Conservation (phyloP, 306 rosid species). For the Rubus idaeus region DNA sequence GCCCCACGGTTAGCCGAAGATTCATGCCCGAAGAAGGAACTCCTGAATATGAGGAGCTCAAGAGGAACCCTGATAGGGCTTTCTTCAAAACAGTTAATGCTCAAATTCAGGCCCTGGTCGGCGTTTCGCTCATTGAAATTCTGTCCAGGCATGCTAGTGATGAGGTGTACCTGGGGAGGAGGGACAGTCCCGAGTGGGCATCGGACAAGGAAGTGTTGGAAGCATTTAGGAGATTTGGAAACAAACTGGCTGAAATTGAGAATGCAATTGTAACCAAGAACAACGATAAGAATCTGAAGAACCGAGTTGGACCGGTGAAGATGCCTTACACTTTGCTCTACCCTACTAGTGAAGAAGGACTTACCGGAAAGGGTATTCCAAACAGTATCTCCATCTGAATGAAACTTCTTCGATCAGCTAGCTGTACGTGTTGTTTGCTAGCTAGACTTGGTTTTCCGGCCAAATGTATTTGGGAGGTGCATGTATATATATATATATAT, state of each 20-base stretch:
- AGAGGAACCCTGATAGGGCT: slow-evolving; percentile 33
- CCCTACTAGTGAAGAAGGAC: slow-evolving; percentile 54
- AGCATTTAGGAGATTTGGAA: slow-evolving; percentile 48
- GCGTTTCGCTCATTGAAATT: slow-evolving; percentile 49
- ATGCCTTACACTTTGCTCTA: slow-evolving; percentile 64
- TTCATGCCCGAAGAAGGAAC: slow-evolving; percentile 56
- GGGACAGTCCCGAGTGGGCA: slow-evolving; percentile 58
- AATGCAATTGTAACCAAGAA: slow-evolving; percentile 39
- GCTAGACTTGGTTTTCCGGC: too few relatives aligned
- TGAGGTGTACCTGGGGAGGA: slow-evolving; percentile 52
- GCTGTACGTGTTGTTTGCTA: neutral
- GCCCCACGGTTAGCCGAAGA: slow-evolving; percentile 49
- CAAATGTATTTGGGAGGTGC: too few relatives aligned
- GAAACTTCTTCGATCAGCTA: neutral
- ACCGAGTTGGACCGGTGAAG: slow-evolving; percentile 57
- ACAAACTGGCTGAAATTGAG: slow-evolving; percentile 47
- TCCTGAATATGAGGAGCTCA: slow-evolving; percentile 43
- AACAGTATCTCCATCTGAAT: slow-evolving; percentile 66
- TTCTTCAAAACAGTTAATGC: slow-evolving; percentile 51
- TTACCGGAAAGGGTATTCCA: slow-evolving; percentile 72
- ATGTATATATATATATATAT: too few relatives aligned
- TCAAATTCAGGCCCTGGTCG: slow-evolving; percentile 33
- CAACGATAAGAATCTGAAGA: slow-evolving; percentile 41
- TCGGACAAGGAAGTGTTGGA: slow-evolving; percentile 42
- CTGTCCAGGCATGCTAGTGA: slow-evolving; percentile 57